Evolutionary conservation across 2,329 filamentous ascomycete species (phyloP), one percentile per base, ranked within the genome.

Genomic region (Periconia sp.): DNA sequence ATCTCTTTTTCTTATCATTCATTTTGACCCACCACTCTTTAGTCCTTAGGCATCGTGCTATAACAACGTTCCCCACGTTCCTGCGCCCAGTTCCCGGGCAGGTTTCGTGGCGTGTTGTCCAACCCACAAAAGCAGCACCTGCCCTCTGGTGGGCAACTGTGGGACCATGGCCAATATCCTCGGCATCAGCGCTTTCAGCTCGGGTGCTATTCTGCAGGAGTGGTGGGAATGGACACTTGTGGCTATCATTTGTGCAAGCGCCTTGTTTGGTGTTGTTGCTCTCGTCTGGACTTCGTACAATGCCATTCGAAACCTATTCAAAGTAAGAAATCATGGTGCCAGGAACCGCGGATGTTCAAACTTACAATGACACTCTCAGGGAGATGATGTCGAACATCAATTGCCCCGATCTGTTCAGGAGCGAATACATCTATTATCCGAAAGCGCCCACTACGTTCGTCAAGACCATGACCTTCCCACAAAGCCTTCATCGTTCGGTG

Each of bases 181-280:
- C 24, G 64, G 64, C 13, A 61, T 69, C 32, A 49, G 35, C 19
- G 63, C 66, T 13, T 69, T 69, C 31, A 40, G 37, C 8, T 42
- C 43, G 39, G 62, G 53, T n/a, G 30, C 39, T n/a, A 29, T 46
- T 9, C 41, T 65, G 9, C 48, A 53, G 12, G 25, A 54, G 21
- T 70, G 66, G 66, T 70, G 66, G 66, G 55, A 68, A 35, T 65
- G 50, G 54, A 50, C 56, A 4, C 55, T 70, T 9, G 46, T 68
- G 11, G 58, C 59, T 16, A 63, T 70, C 25, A 59, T 70, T 38
- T 44, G 46, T 45, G 61, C 50, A 5, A 65, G 66, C 40, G 64
- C 40, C 4, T 29, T 61, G 5, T 38, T 62, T 36, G 66, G 66
- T 4, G 24, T 59, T 16, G 21, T 64, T 21, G 46, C 63, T 17